These are phyloP conservation scores for Cajanus cajan DNA, from an alignment of 306 rosid species.

Conservation along the genomic window DNA sequence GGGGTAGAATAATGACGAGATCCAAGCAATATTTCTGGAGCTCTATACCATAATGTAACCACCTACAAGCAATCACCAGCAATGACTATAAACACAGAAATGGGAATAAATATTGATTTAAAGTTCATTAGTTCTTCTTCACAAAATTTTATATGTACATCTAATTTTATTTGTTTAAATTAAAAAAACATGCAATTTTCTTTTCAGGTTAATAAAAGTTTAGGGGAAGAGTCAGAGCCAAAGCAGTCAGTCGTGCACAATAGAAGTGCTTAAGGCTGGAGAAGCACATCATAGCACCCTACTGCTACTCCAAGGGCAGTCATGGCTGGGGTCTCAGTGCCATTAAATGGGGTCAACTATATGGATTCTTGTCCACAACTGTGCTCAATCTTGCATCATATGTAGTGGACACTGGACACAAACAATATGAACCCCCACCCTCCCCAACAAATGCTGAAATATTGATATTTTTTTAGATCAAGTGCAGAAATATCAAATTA, in stretches of 20 bases:
- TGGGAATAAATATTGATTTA: background rate
- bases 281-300: too few relatives aligned
- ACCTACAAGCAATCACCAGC: conserved; percentile 52
- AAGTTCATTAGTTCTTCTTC: conserved; percentile 4
- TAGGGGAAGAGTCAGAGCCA: background rate
- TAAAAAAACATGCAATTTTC: background rate
- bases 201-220: background rate
- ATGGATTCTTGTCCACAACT: background rate
- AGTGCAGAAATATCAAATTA: background rate
- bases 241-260: too few relatives aligned
- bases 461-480: background rate
- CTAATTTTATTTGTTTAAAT: background rate
- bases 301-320: too few relatives aligned
- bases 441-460: background rate
- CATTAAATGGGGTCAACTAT: background rate
- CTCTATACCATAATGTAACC: conserved; percentile 99
- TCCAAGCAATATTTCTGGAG: conserved; percentile 98
- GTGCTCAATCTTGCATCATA: background rate
- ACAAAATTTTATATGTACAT: background rate
- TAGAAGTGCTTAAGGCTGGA: too few relatives aligned
- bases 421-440: background rate
- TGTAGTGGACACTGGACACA: background rate
- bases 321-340: background rate
- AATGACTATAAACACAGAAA: conserved; percentile 8
- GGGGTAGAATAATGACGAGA: conserved; percentile 99